Conservation (phyloP, 83 land plant genomes). For the Thuja plicata region DNA sequence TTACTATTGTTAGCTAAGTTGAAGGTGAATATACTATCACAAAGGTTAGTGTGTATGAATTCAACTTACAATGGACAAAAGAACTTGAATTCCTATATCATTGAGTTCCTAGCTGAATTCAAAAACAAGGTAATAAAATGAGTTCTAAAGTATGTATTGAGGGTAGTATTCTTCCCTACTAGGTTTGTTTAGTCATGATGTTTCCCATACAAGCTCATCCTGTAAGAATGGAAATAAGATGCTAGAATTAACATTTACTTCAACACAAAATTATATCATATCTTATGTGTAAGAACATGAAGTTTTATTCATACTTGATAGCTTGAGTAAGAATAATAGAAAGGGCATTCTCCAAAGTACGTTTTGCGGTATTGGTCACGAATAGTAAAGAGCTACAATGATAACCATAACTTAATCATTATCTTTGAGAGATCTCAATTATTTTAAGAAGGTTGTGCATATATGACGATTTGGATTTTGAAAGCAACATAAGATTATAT, state of each 20-base stretch:
- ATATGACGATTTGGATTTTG: not conserved
- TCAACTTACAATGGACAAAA: slow-evolving; percentile 56
- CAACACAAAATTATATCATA: not conserved
- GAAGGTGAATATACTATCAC: not conserved
- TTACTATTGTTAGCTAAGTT: not conserved
- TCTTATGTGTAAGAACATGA: not conserved
- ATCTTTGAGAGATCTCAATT: not conserved
- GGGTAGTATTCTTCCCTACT: slow-evolving; percentile 34
- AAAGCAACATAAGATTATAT: too few relatives aligned
- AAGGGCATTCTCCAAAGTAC: slow-evolving; percentile 79
- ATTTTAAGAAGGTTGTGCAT: not conserved
- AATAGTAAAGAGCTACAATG: slow-evolving; percentile 58
- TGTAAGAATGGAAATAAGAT: slow-evolving; percentile 22
- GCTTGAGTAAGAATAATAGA: slow-evolving; percentile 88
- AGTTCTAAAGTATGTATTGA: slow-evolving; percentile 50
- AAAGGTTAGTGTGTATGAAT: too few relatives aligned
- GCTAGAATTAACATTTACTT: not conserved
- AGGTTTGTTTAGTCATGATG: slow-evolving; percentile 74
- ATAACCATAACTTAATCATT: not conserved
- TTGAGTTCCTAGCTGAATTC: slow-evolving; percentile 98
- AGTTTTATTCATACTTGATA: slow-evolving; percentile 49
- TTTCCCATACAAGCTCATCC: slow-evolving; percentile 84
- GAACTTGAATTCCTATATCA: slow-evolving; percentile 76
- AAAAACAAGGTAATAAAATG: slow-evolving; percentile 32
- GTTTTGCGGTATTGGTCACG: slow-evolving; percentile 49